Base-by-base conservation (phyloP, 2,329 filamentous ascomycete genomes). In the Aspergillus oerlinghausenensis region DNA sequence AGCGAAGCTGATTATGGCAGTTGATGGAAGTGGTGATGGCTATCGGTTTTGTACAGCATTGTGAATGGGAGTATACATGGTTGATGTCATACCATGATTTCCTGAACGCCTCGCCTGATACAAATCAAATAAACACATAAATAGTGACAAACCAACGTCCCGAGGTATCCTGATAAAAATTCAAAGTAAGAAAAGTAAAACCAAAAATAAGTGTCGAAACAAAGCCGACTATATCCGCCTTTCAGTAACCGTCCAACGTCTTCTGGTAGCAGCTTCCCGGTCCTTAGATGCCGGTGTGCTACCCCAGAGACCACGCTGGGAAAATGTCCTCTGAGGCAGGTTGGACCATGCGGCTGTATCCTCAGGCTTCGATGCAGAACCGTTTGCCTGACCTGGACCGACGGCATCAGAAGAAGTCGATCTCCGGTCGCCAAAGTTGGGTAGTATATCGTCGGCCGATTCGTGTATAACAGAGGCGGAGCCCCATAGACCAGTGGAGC, bases 161-260 rank as follows among this genome's bases (percentile, higher is more conserved):
- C 21, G 6, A 47, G 43, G 43, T 47, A 47, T 47, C 43, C 43
- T 17, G 19, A 45, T 29, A 48, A n/a, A 32, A 42, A 28, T 14
- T 10, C 35, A 55, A 58, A 29, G 7, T 23, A 29, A 51, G 21
- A 48, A 55, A 43, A 49, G 25, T 48, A 50, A 32, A 50, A 51
- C 11, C n/a, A 43, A 57, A 50, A 45, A 11, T 43, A 4, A 25
- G 23, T 29, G 40, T 29, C 14, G 19, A 2, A 42, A 28, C 21
- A 48, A 48, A 49, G 23, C 11, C 9, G 14, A 3, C 57, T 47
- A 61, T 45, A 56, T 47, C 10, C 64, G 63, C 43, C 66, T 67
- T 57, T 76, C 73, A 8, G 71, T 64, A 50, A 76, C 65, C 2
- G 73, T 75, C 73, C 73, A 76, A 52, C 73, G 69, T 49, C 73